Evolutionary conservation across 2,329 filamentous ascomycete genomes (phyloP).

Genomic region (Clonostachys rhizophaga): DNA sequence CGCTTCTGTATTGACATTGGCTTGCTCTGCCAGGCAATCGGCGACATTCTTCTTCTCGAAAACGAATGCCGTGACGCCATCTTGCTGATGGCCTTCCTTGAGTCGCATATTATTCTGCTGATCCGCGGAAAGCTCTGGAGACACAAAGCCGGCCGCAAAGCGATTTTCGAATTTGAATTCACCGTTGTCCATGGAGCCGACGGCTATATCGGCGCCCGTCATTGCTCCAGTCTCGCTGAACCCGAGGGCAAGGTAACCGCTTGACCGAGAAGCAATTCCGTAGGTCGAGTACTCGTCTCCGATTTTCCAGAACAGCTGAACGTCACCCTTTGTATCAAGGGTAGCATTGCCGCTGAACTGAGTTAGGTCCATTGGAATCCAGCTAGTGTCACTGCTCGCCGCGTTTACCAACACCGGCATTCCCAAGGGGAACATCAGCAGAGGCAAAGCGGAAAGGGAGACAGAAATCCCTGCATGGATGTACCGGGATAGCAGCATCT

Average conservation of each 20-base stretch:
- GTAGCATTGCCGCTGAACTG: constrained; percentile 2
- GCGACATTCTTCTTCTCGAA: constrained; percentile 2
- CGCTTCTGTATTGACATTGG: not conserved
- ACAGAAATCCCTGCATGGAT: not conserved
- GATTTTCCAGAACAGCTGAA: constrained; percentile 2
- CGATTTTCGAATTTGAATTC: constrained; percentile 2
- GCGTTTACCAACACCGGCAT: not conserved
- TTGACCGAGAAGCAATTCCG: constrained; percentile 2
- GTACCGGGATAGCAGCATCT: constrained; percentile 1
- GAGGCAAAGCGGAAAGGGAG: not conserved
- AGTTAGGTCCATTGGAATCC: constrained; percentile 1
- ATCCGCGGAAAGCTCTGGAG: constrained; percentile 1
- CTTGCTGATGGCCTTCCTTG: constrained; percentile 1
- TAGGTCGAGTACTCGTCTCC: constrained; percentile 3
- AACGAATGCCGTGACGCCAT: constrained; percentile 2
- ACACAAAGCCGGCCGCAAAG: not conserved
- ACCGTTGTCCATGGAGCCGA: constrained; percentile 1
- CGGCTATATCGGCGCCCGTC: constrained; percentile 3
- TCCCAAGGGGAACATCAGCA: not conserved
- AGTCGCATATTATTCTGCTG: constrained; percentile 2
- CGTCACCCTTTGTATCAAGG: constrained; percentile 1
- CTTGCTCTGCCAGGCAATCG: constrained; percentile 1
- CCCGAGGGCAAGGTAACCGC: constrained; percentile 2
- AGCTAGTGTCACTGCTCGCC: not conserved
- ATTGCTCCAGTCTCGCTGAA: constrained; percentile 4